Percentiles rank a stretch among this genome's conserved stretches.
Evolutionary conservation across 139 green algal genomes (phyloP).

Genomic region (Limnomonas spitsbergensis): DNA sequence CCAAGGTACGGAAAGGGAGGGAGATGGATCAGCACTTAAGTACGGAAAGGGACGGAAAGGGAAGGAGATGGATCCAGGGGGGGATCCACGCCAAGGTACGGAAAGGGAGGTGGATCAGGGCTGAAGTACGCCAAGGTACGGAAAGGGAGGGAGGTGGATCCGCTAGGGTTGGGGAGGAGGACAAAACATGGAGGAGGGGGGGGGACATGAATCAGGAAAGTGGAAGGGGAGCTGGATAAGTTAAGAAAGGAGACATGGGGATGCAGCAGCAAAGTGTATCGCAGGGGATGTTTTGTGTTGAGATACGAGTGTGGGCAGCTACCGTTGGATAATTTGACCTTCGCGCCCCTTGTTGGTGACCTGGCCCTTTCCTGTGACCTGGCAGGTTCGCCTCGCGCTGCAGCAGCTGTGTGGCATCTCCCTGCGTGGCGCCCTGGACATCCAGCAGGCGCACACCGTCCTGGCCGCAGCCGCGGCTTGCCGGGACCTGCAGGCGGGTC

Average conservation of each 20-base stretch:
- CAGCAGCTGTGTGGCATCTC: not conserved
- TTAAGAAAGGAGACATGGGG: no score
- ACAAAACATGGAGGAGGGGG: not conserved
- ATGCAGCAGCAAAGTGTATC: no score
- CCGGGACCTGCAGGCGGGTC: not conserved
- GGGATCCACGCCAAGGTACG: not conserved
- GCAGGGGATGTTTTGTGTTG: no score
- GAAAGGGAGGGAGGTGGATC: not conserved
- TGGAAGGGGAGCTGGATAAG: not conserved
- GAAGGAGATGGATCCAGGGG: not conserved
- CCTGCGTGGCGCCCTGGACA: not conserved
- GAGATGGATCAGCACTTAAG: not conserved
- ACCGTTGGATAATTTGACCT: not conserved
- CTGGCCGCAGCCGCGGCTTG: not conserved
- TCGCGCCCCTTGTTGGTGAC: not conserved
- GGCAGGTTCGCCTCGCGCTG: not conserved
- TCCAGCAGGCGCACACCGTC: not conserved
- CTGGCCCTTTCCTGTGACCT: not conserved
- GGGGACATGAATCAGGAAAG: not conserved
- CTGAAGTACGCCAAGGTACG: not conserved
- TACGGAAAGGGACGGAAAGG: not conserved
- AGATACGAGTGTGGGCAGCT: no score
- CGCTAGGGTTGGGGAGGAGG: no score
- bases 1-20: not conserved
- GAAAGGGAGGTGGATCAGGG: not conserved